Conservation (phyloP, 345 rosid species). For the Populus deltoides region DNA sequence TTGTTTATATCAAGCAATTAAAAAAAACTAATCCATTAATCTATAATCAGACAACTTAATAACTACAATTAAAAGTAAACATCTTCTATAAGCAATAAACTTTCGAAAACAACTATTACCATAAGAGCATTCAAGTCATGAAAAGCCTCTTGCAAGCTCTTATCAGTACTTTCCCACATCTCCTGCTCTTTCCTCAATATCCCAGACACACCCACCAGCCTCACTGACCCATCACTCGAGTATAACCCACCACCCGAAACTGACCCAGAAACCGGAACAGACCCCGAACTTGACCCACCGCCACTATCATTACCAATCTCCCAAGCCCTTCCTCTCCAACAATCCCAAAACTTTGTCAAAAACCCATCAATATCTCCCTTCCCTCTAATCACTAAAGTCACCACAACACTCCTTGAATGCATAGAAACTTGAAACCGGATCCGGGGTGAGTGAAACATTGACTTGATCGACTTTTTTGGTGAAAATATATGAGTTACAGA, state of each 20-base stretch:
- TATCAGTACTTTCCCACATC: conserved; percentile 90
- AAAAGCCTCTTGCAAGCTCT: conserved; percentile 93
- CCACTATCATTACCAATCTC: conserved; percentile 37
- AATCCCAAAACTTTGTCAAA: conserved; percentile 67
- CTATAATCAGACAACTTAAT: not conserved
- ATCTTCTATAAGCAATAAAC: not conserved
- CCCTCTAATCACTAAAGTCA: conserved; percentile 67
- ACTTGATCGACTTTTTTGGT: conserved; percentile 62
- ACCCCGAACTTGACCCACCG: not conserved
- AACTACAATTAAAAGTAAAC: not conserved
- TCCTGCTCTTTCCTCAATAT: conserved; percentile 91
- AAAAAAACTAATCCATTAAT: not conserved
- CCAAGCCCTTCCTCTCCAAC: conserved; percentile 84
- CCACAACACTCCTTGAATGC: conserved; percentile 46
- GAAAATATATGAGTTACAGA: conserved; percentile 53
- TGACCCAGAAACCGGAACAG: conserved; percentile 26
- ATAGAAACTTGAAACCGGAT: conserved; percentile 65
- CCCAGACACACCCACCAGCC: conserved; percentile 96
- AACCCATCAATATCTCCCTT: conserved; percentile 82
- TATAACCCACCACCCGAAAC: conserved; percentile 50
- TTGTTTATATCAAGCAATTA: not conserved
- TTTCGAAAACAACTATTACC: conserved; percentile 36
- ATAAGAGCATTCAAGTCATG: conserved; percentile 92
- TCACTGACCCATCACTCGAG: conserved; percentile 70
- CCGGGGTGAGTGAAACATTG: conserved; percentile 82